Evolutionary conservation across 2,329 filamentous ascomycete genomes (phyloP).

Genomic region (Coniochaeta sp.): DNA sequence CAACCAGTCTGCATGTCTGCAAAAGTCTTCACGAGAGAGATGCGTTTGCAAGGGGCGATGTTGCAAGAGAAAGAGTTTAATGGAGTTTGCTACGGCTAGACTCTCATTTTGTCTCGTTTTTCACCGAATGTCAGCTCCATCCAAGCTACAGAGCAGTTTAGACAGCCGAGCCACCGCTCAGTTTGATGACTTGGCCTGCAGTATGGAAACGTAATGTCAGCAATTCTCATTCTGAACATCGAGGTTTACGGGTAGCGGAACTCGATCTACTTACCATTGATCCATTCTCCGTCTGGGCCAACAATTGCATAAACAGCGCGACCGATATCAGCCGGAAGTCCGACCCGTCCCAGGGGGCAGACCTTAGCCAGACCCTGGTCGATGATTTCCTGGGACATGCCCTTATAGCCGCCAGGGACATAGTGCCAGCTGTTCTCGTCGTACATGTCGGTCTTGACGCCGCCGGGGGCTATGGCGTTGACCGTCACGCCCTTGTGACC

Average conservation of each 20-base stretch:
- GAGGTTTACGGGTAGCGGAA: not conserved
- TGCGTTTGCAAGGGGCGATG: conserved; percentile 1
- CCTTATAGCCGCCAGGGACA: conserved; percentile 46
- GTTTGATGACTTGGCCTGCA: conserved; percentile 30
- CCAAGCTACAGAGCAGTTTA: conserved; percentile 7
- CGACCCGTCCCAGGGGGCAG: conserved; percentile 53
- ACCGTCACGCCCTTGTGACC: conserved; percentile 61
- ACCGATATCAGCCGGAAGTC: conserved; percentile 50
- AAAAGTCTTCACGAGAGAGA: not conserved
- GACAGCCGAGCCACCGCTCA: conserved; percentile 26
- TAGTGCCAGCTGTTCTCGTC: conserved; percentile 62
- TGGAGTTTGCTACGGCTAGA: no score
- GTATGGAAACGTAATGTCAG: not conserved
- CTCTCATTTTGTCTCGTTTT: not conserved
- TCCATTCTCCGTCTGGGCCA: conserved; percentile 54
- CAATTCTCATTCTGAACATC: not conserved
- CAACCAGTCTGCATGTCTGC: no score
- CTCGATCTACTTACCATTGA: conserved; percentile 44
- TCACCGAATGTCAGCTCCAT: not conserved
- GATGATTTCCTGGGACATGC: conserved; percentile 44
- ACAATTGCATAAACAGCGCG: conserved; percentile 48
- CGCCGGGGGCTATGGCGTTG: conserved; percentile 66
- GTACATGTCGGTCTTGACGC: conserved; percentile 74
- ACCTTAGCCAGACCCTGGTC: conserved; percentile 46
- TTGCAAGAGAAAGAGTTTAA: conserved; percentile 6